Evolutionary conservation across 1,139 yeast species (phyloP), one percentile per base, ranked within the genome.

Genomic region (Kodamaea alishanica): DNA sequence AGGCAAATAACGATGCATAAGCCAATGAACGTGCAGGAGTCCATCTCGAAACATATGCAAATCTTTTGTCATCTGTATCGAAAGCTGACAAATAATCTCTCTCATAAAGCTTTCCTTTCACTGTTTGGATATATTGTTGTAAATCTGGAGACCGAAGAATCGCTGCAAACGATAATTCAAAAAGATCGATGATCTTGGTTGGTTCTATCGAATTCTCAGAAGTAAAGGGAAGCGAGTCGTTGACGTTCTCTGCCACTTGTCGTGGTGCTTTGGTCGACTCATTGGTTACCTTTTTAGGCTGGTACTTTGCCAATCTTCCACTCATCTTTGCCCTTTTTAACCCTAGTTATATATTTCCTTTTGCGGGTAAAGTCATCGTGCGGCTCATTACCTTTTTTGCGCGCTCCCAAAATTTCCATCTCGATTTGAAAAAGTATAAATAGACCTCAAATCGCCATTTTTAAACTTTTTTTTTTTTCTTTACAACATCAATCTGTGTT

Each of bases 31-130:
- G 66, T 0, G 94, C 79, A 0, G 96, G 92, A 0, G 94, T 75
- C 96, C 96, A 88, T 49, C 96, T 66, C 15, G 82, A 77, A 10
- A 83, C 86, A 53, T 88, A 88, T 0, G 95, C 95, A 49, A 75
- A 74, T 35, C 95, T 65, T 50, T 84, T 81, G 38, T 70, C 75
- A 40, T 76, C 81, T 37, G 65, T 62, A 39, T 76, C 77, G 57
- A 88, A 88, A 1, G 96, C 96, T 23, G 68, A 63, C 2, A 71
- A 46, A 54, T 86, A 88, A 47, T 86, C 80, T 48, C 96, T 65
- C 37, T 85, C 77, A 58, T 67, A 88, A 24, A 88, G 64, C 39
- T 77, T 77, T 2, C 81, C 73, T 52, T 88, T 88, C 24, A 88
- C 95, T 1, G 55, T 50, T 54, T 88, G 96, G 24, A 88, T 77